Base-by-base conservation (phyloP, 1,139 yeast genomes). In the Candida sp. region DNA sequence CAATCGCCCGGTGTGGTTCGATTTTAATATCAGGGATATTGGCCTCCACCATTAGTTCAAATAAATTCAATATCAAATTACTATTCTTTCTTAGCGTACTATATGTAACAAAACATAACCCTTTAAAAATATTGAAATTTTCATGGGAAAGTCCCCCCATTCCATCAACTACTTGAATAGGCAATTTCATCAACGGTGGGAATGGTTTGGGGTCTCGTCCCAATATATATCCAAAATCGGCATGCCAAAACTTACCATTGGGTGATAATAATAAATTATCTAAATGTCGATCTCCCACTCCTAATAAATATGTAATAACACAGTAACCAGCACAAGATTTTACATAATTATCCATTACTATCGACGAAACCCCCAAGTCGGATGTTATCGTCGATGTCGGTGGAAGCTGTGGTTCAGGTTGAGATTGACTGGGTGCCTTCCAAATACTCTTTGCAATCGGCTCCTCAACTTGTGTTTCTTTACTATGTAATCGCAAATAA, bases 161-260 rank as follows among this genome's bases (percentile, higher is more conserved):
- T 0, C 97, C 99, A 51, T 93, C 99, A 38, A 95, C 87, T 21
- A 95, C 87, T 63, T 95, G 99, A 40, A 95, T 93, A 0, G 99
- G 99, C 33, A 95, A 70, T 59, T 95, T 95, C 98, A 95, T 93
- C 66, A 93, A 74, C 1, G 99, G 99, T 6, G 99, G 98, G 65
- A 95, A 95, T 7, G 98, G 98, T 59, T 95, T 95, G 2, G 99
- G 99, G 60, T 95, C 99, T 43, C 93, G 83, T 1, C 99, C 99
- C 42, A 95, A 68, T 41, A 95, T 91, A 59, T 93, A 95, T 0
- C 99, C 99, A 64, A 89, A 95, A 65, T 95, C 99, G 2, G 97
- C 98, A 64, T 90, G 97, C 81, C 95, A 89, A 58, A 90, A 90
- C 58, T 84, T 89, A 2, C 88, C 97, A 60, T 86, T 87, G 1